Base-by-base conservation (phyloP, 148 eudicot genomes). In the Fagopyrum homotropicum region DNA sequence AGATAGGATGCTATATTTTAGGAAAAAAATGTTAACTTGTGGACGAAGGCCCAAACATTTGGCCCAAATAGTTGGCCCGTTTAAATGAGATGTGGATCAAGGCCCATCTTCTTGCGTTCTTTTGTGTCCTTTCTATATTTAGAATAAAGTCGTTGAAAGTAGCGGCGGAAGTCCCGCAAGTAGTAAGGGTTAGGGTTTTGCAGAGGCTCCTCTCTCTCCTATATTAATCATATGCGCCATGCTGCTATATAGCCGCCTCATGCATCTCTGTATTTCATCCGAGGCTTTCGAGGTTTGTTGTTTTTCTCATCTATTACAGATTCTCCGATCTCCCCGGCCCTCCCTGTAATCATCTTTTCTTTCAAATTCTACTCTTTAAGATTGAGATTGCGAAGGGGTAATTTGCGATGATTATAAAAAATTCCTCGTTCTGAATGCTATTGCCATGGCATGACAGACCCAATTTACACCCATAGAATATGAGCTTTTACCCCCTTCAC, bases 401-500 rank as follows among this genome's bases (percentile, higher is more conserved):
- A 47, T 4, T 72, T 19, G 90, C 88, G 51, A 72, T 87, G 90
- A 87, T 87, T 87, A 85, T 79, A 87, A 81, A 83, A 72, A 87
- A 87, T 87, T 87, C 88, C 88, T 87, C 88, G 90, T 85, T 6
- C 88, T 85, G 88, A 87, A 75, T 80, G 88, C 90, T 74, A 73
- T 78, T 35, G 76, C 76, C 78, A 80, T 81, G 81, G 90, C 90
- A 80, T 87, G 90, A 87, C 77, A 85, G 88, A 87, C 88, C 19
- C 79, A 10, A 75, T 69, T 78, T 87, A 87, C 90, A 87, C 90
- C 90, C 90, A 87, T 87, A 87, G 90, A 87, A 87, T 87, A 87
- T 87, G 90, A 87, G 90, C 77, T 66, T 47, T 54, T 57, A 14
- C 22, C 6, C 74, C 73, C 72, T 19, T 72, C 54, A 47, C 16